Base-by-base conservation (phyloP, 805 yeast genomes). In the Hermanozyma aechmeae region DNA sequence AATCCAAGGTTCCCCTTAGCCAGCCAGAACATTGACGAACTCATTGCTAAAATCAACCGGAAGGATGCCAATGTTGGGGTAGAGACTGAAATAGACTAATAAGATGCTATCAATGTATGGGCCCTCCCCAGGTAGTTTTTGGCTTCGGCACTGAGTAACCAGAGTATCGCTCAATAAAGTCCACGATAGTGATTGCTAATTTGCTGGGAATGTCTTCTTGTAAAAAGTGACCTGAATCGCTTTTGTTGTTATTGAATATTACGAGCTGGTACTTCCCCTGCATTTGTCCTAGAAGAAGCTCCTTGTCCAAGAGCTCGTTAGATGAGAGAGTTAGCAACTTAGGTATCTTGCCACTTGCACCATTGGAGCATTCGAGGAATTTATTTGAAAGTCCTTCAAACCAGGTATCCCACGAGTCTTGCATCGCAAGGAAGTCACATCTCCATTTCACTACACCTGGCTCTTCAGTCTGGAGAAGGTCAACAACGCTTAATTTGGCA, bases 201-300 rank as follows among this genome's bases (percentile, higher is more conserved):
- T 79, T 79, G 3, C 48, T 54, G 0, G 96, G 92, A 5, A 71
- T 66, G 51, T 92, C 99, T 49, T 92, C 98, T 27, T 92, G 98
- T n/a, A 93, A 60, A 43, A 87, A 92, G 56, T 92, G 99, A 2
- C 97, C 96, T 2, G 86, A 48, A 13, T 50, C 42, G 5, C 48
- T 37, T 21, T 50, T 64, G 31, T 77, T 79, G 37, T 55, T 55
- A 13, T 5, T 5, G 50, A 85, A 79, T 4, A 86, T 92, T 10
- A 83, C 76, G 23, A 92, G 65, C 55, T 93, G 99, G 52, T 80
- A 92, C 50, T 76, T 79, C 2, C 99, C 99, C 56, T 87, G 97
- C 98, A 92, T 92, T 54, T 93, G 98, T 1, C 96, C 99, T 29
- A 92, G 76, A 53, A 87, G 85, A 27, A 92, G 61, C 22, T 71